Conservation (phyloP, 2,329 filamentous ascomycete genomes). For the Calonectria multiphialidica region DNA sequence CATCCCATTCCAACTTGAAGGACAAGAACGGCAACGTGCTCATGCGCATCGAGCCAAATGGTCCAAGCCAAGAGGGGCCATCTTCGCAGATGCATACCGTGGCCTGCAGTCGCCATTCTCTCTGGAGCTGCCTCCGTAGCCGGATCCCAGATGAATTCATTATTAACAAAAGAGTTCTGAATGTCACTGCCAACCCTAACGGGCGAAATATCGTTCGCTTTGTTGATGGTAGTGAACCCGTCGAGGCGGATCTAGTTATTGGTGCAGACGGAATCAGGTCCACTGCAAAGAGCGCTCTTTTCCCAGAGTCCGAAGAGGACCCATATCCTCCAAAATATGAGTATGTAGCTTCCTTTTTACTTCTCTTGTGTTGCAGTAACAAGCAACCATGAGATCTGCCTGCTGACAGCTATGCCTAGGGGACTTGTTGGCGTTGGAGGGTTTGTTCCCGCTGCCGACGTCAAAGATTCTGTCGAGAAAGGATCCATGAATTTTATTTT, state of each 20-base stretch:
- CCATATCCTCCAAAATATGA: constrained; percentile 40
- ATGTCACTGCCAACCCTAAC: constrained; percentile 28
- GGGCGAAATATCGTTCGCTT: constrained; percentile 36
- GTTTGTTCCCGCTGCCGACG: constrained; percentile 1
- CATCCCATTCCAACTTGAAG: constrained; percentile 37
- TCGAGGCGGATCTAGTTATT: constrained; percentile 41
- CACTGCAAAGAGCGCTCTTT: constrained; percentile 34
- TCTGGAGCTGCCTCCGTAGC: constrained; percentile 38
- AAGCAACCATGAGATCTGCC: accelerated
- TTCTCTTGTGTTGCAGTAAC: too few species aligned
- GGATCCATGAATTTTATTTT: constrained; percentile 29
- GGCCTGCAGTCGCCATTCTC: constrained; percentile 37
- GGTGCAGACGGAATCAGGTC: constrained; percentile 42
- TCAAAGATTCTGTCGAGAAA: constrained; percentile 16
- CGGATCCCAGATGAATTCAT: constrained; percentile 36
- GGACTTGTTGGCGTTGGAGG: constrained; percentile 28
- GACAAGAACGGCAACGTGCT: constrained; percentile 38
- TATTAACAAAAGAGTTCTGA: constrained; percentile 34
- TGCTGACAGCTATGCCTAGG: not conserved
- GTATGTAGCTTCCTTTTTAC: constrained; percentile 31
- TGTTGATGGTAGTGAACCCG: constrained; percentile 32
- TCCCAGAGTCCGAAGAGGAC: constrained; percentile 34
- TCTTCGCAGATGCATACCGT: constrained; percentile 33
- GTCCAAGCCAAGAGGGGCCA: not conserved
- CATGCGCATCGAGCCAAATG: constrained; percentile 31